Base-by-base conservation (phyloP, 805 yeast species). In the Yarrowia sp. region DNA sequence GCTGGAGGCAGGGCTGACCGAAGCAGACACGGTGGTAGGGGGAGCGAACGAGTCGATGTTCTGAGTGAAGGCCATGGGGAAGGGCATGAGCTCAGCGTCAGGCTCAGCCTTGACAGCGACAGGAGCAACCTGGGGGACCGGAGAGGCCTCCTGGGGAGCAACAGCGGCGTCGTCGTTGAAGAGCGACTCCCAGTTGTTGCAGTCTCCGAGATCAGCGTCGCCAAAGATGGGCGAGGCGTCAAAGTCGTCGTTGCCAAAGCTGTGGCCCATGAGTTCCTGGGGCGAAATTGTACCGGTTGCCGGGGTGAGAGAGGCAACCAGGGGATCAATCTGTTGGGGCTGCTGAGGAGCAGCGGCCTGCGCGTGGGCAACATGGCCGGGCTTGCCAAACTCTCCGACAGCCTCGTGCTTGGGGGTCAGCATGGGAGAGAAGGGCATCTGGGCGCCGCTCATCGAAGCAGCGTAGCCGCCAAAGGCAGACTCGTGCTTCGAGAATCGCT, bases 221-320 rank as follows among this genome's bases (percentile, higher is more conserved):
- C 71, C 76, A 47, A 77, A 74, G 63, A 77, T 67, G 19, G 79
- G 79, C 30, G 79, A 72, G 53, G 72, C 70, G 38, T 71, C 77
- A 49, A 71, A 69, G 63, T 71, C 75, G 46, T 56, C 61, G 42
- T 49, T 43, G 66, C 53, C 66, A 38, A 47, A 38, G 47, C 43
- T 49, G 38, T 63, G 44, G 52, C 53, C 43, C 60, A 52, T 47
- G 44, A 63, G 49, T 40, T 67, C 69, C 56, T 50, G 56, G 60
- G 68, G 68, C 42, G 68, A 63, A 33, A 63, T 64, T 38, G 68
- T 50, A 49, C 68, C 69, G 19, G 64, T 64, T 43, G 68, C 64
- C 44, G 66, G 66, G 40, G 69, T 67, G 40, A 63, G 68, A 10
- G 46, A 24, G 39, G 49, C 56, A 64, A 53, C 69, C 50, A 67